Base-by-base conservation (phyloP, 768 basidiomycete genomes). In the Rickenella mellea region DNA sequence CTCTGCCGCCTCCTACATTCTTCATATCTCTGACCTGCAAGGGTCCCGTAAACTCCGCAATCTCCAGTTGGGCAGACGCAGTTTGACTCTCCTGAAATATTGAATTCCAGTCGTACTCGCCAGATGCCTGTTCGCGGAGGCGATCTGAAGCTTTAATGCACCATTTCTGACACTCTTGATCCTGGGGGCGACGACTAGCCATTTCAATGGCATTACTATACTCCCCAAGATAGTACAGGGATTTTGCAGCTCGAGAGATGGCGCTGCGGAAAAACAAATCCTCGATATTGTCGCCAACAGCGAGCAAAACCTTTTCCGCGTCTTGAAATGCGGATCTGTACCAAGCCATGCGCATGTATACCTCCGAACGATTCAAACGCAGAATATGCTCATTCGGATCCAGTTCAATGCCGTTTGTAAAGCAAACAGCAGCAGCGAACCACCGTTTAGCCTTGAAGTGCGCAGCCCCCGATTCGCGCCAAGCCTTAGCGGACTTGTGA, bases 291-390 rank as follows among this genome's bases (percentile, higher is more conserved):
- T 11, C 22, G 5, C 2, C 17, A 8, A n/a, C 26, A 17, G 21
- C 28, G 6, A 17, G 22, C 5, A 58, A 28, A 14, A 55, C 49
- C 10, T 22, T 11, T 6, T 52, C 40, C 12, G 55, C 54, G 43
- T 63, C 62, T 12, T 37, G 28, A 6, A 49, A 22, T 7, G 61
- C 58, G 9, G 54, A 52, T 3, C 48, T 44, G 39, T 47, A 54
- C 27, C 47, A 57, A 3, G 42, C 44, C 5, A 61, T 43, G 5
- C 47, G 48, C 4, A 61, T 44, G 31, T 53, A 57, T 1, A 51
- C 47, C 30, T 56, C 51, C 2, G 61, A 41, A 1, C 62, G 54
- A 39, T 63, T 63, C 10, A 60, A 48, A 5, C 42, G 55, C 5
- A 60, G 44, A 5, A 49, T 32, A 11, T 35, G n/a, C 5, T 48